Evolutionary conservation across 2,329 filamentous ascomycete genomes (phyloP).

Genomic region (Paramyrothecium sp.): DNA sequence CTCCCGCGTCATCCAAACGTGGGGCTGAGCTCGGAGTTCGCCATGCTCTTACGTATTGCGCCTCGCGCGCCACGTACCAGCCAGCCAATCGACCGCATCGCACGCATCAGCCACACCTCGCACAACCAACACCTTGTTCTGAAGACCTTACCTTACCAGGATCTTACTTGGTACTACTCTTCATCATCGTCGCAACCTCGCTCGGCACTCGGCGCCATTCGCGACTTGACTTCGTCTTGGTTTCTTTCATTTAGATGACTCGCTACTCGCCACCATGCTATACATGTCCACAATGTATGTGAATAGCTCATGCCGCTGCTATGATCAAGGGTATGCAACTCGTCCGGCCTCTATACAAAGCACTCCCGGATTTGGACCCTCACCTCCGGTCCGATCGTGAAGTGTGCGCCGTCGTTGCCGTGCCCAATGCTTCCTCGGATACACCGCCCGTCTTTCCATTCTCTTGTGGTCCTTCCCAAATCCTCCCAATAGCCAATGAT

Average conservation of each 20-base stretch:
- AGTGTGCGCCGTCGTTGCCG: no score
- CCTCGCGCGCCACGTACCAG: background rate
- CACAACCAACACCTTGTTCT: background rate
- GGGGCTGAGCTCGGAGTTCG: conserved; percentile 1
- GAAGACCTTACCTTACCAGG: background rate
- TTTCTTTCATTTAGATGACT: no score
- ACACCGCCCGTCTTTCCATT: background rate
- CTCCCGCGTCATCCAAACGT: conserved; percentile 1
- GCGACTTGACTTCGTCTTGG: no score
- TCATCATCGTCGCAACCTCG: background rate
- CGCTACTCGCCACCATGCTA: no score
- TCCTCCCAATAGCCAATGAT: background rate
- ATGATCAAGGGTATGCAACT: background rate
- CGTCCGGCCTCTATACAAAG: background rate
- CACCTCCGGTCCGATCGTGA: background rate
- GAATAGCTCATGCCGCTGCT: no score
- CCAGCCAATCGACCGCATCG: no score
- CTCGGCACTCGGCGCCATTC: background rate
- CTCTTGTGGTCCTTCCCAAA: background rate
- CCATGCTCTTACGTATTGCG: background rate
- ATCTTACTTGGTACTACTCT: no score
- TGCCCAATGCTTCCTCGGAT: background rate
- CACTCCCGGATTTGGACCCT: background rate
- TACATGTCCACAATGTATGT: no score
- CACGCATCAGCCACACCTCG: background rate